Evolutionary conservation across 495 filamentous ascomycete genomes (phyloP), one percentile per base, ranked within the genome.

Genomic region (Rhypophila decipiens): DNA sequence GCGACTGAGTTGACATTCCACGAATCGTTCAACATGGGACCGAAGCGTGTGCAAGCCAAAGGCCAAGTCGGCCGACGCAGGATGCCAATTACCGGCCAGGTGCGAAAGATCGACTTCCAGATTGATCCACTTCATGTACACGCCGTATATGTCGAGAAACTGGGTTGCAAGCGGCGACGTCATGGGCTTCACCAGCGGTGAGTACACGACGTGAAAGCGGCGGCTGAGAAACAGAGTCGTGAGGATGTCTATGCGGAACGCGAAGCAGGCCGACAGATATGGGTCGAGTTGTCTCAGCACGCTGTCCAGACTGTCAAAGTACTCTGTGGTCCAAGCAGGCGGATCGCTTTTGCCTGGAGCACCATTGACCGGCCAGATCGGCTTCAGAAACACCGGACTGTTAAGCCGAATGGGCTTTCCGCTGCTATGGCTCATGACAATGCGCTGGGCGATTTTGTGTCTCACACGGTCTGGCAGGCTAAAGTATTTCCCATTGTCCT

Each of bases 101-200:
- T 54, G 54, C 2, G 61, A 54, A 10, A 63, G 38, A 24, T 67
- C 61, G 1, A 67, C 41, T 44, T 67, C 64, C 10, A 67, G 31
- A 0, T 55, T 57, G 34, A 67, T 50, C 23, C 43, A 52, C 22
- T 52, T 53, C 59, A 67, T 63, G 13, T 56, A 40, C 0, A 49
- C 44, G 7, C 51, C 57, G 36, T 56, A 61, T 2, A 20, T 27
- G 27, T 55, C 43, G 52, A 67, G 41, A 41, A 42, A 58, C 1
- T 31, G 5, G 0, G 45, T 53, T 2, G 55, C 61, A 1, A 54
- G 46, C 2, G 53, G 53, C 27, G 52, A 49, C 3, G 38, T 36
- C 12, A 8, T 18, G 12, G 24, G 38, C 0, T 36, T 43, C 12
- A 61, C 46, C 27, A 51, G 51, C 9, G 61, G 64, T 5, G 59